phyloP scores from a whole-genome alignment of 2,329 filamentous ascomycete genomes.

The Nemania sp. region DNA sequence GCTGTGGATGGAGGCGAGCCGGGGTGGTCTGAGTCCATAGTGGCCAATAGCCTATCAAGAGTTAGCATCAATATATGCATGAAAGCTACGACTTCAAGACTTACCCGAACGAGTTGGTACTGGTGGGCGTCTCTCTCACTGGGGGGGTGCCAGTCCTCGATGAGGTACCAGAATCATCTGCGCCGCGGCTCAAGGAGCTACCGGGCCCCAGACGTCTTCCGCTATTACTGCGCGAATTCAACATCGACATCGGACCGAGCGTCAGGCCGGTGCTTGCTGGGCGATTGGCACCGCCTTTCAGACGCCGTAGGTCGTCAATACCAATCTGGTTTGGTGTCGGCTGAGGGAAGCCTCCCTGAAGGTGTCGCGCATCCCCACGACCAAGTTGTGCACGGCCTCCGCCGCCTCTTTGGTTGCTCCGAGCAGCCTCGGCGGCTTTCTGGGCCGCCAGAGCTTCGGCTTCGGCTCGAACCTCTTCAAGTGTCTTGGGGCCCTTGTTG shows the following conservation, averaged over 20 bases:
- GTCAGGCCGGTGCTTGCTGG: conserved; percentile 64
- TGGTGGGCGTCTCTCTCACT: conserved; percentile 60
- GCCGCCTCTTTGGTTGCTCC: conserved; percentile 66
- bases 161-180: conserved; percentile 83
- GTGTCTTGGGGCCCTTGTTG: conserved; percentile 95
- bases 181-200: conserved; percentile 70
- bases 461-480: conserved; percentile 86
- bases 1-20: conserved; percentile 71
- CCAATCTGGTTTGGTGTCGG: conserved; percentile 82
- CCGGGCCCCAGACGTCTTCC: conserved; percentile 79
- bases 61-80: conserved; percentile 34
- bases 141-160: conserved; percentile 90
- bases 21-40: conserved; percentile 61
- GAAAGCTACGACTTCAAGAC: conserved; percentile 36
- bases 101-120: conserved; percentile 94
- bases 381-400: conserved; percentile 73
- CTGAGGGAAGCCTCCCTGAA: conserved; percentile 72
- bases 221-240: conserved; percentile 88
- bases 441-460: conserved; percentile 76
- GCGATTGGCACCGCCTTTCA: conserved; percentile 67
- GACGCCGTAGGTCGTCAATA: conserved; percentile 86
- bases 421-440: conserved; percentile 75
- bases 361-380: conserved; percentile 84
- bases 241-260: conserved; percentile 84
- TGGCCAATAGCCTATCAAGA: conserved; percentile 56